These are phyloP conservation scores for Magnolia changhungtana DNA, from an alignment of 164 flowering plant genomes.

Conservation along the genomic window DNA sequence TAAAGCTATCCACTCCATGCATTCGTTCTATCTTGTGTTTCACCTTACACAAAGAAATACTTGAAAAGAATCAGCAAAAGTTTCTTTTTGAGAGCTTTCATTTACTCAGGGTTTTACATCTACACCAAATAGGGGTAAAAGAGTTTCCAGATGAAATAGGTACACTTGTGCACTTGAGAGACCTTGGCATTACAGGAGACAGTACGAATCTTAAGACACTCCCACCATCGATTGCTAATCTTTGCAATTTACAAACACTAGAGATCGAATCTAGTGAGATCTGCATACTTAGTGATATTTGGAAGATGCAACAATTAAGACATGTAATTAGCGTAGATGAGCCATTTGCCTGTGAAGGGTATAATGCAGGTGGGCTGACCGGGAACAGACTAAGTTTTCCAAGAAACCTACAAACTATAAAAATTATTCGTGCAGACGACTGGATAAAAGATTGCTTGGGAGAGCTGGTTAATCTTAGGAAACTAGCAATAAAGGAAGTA, in stretches of 20 bases:
- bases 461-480: neutral
- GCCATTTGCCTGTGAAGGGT: neutral
- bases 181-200: neutral
- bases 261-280: rapidly evolving
- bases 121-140: neutral
- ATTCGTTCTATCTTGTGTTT: neutral
- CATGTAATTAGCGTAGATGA: neutral
- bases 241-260: neutral
- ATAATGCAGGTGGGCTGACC: neutral
- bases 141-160: neutral
- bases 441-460: neutral
- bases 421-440: rapidly evolving
- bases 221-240: neutral
- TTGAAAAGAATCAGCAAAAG: neutral
- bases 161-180: neutral
- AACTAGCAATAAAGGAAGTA: neutral
- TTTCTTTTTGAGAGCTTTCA: neutral
- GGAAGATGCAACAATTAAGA: neutral
- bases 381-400: neutral
- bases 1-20: neutral
- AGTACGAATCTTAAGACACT: neutral
- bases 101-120: neutral
- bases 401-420: neutral
- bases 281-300: neutral
- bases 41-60: neutral